Conservation (phyloP, 352 stramenopile genomes). For the Stephanocyclus meneghinianus region DNA sequence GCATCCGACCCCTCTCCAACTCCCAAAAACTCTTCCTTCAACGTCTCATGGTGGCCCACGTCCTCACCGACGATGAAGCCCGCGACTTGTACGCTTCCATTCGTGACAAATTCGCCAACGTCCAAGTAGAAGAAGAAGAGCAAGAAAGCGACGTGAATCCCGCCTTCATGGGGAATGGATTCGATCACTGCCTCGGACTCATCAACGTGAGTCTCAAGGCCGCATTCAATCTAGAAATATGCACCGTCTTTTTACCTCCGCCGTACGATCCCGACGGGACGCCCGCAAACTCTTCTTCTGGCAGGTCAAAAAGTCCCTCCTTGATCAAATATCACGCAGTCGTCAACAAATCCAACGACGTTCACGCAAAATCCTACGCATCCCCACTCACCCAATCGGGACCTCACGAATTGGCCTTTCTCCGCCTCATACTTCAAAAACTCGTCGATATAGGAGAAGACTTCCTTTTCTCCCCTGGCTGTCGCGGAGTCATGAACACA, state of each 20-base stretch:
- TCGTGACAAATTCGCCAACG: conserved; percentile 36
- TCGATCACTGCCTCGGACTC: conserved; percentile 52
- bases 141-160: conserved; percentile 19
- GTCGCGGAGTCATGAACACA: conserved; percentile 37
- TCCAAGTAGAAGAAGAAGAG: conserved; percentile 21
- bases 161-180: conserved; percentile 29
- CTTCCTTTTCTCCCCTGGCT: conserved; percentile 19
- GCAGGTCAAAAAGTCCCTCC: neutral
- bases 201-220: conserved; percentile 68
- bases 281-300: neutral
- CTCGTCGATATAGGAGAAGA: conserved; percentile 39
- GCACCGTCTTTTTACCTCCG: conserved; percentile 48
- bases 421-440: conserved; percentile 52
- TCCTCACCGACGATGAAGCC: conserved; percentile 55
- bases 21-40: conserved; percentile 75
- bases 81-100: conserved; percentile 48
- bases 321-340: conserved; percentile 62
- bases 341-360: conserved; percentile 59
- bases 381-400: conserved; percentile 22
- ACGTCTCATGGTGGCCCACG: conserved; percentile 61
- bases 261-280: conserved; percentile 30
- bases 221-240: conserved; percentile 72
- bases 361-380: conserved; percentile 36
- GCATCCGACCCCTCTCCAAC: conserved; percentile 51
- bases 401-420: conserved; percentile 56